Evolutionary conservation across 768 basidiomycete genomes (phyloP), one percentile per base, ranked within the genome.

Genomic region (Cyclocybe cylindracea): DNA sequence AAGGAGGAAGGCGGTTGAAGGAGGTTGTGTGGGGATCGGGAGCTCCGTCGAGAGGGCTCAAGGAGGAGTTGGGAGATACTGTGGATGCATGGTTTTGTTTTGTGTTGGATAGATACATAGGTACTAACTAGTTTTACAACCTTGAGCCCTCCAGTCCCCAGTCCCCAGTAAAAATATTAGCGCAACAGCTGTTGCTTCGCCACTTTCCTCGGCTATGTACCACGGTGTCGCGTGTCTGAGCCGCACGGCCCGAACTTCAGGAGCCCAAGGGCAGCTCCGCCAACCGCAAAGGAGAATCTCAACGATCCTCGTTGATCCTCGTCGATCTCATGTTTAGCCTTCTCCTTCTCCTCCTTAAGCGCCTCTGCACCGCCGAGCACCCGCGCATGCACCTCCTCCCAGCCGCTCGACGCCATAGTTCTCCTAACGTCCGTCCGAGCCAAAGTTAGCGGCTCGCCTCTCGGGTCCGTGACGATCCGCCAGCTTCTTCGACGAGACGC

Each of bases 401-500:
- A 13, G 89, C 85, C 32, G 91, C 95, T 6, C 79, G 16, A 98
- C 82, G 1, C 96, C 96, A 63, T 80, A 86, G 66, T 98, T 98
- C 61, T 83, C 87, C 89, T 35, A 98, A 70, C 1, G 91, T 93
- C 53, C 94, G 72, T 2, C 96, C 96, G 1, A 89, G 74, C 0
- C 91, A 87, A 68, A 99, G 98, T 64, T 96, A 99, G 82, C 0
- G 79, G 77, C 47, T 79, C 56, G 2, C 94, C 96, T 39, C 85
- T 77, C 44, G 89, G 89, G 66, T 98, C 90, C 0, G 86, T 88
- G 34, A 98, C 83, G n/a, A 88, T 57, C 0, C 95, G 0, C 94
- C 95, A 0, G 94, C 90, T 68, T 98, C 96, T 56, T 84, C 80
- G 10, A 98, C 83, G 5, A 99, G 78, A 10, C 98, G 0, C 97